Conservation (phyloP, 2,329 filamentous ascomycete species). For the Coniella vitis region DNA sequence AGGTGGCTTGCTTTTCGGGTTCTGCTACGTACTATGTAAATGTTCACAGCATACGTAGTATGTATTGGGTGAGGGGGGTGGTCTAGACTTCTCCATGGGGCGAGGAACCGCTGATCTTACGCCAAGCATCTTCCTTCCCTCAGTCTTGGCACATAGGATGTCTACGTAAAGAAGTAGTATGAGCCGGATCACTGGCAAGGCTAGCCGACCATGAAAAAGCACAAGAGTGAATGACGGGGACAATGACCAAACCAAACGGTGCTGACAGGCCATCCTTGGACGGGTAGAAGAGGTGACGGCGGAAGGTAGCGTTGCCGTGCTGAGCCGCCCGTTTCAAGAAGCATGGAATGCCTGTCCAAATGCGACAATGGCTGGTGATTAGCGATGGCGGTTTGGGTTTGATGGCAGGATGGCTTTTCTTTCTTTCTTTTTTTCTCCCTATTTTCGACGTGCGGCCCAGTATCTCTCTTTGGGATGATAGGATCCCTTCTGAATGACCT, state of each 20-base stretch:
- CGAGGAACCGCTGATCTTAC: no score
- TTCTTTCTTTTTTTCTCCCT: no score
- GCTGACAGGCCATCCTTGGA: conserved; percentile 14
- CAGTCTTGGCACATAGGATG: no score
- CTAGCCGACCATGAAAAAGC: conserved; percentile 8
- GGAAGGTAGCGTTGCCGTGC: conserved; percentile 11
- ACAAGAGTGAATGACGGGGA: neutral
- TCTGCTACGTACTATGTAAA: no score
- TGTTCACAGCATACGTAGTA: neutral
- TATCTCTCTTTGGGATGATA: no score
- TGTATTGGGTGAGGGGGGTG: neutral
- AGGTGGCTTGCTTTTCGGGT: neutral
- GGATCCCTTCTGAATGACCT: neutral
- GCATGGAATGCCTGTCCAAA: conserved; percentile 4
- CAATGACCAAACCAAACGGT: neutral
- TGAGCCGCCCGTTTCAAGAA: neutral
- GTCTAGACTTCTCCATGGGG: neutral
- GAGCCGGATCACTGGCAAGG: conserved; percentile 5
- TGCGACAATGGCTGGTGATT: neutral
- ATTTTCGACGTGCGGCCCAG: neutral
- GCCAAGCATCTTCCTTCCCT: no score
- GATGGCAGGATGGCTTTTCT: neutral
- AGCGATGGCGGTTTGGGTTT: neutral
- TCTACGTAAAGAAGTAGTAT: no score
- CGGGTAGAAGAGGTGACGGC: conserved; percentile 10